Base-by-base conservation (phyloP, 2,329 filamentous ascomycete species). In the Colletotrichum tropicale region DNA sequence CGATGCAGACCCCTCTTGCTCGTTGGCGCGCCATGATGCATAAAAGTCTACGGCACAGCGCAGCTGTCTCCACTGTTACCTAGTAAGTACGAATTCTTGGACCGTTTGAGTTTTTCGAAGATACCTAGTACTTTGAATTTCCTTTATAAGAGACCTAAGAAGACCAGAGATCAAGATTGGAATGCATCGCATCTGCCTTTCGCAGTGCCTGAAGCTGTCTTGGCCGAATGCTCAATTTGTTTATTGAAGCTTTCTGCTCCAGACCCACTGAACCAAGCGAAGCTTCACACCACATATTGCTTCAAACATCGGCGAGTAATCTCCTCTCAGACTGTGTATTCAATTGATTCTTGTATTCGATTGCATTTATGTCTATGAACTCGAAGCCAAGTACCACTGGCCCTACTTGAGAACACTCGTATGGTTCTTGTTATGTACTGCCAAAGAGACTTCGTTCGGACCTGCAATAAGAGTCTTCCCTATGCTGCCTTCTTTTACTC, bases 401-500 rank as follows among this genome's bases (percentile, higher is more conserved):
- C 0, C n/a, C 6, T 13, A 52, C 43, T 12, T n/a, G 0, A 52
- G n/a, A 13, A 21, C 43, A 21, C 6, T 52, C n/a, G 10, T 21
- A 0, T 8, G n/a, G 0, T 52, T 8, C 43, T 52, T 52, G 10
- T 21, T 6, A 0, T 21, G n/a, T 12, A 21, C n/a, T 21, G 43
- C 10, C 10, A 52, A 21, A 2, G 43, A 52, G 6, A 52, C n/a
- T 52, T 91, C 89, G 77, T 93, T 93, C 7, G 92, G 92, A 0
- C 92, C 92, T 5, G 89, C 90, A 81, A 94, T 94, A 78, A 94
- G 80, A 26, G 93, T 89, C 88, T 94, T 94, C 81, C 94, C 93
- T 21, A 91, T 92, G 86, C 96, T 93, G 4, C 96, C 96, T 79
- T 91, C 91, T 88, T 95, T 96, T 55, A 98, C 95, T 85, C 96